Evolutionary conservation across 352 stramenopile species (phyloP), one percentile per base, ranked within the genome.

Genomic region (Aphanomyces invadans): DNA sequence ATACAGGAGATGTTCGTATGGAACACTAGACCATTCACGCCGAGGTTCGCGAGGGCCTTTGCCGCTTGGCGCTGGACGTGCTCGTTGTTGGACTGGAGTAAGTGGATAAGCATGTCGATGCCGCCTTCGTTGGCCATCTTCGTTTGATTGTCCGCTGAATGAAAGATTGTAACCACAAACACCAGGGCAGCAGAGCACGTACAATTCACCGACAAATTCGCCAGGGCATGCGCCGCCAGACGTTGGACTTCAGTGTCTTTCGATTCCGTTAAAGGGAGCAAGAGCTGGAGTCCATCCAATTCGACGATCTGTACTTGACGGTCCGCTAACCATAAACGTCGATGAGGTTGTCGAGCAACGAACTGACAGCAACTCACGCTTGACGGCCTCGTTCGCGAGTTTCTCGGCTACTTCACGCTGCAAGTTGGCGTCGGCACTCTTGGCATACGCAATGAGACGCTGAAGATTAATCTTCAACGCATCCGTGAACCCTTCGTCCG

Each of bases 121-220:
- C 89, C 92, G 55, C 90, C 92, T 53, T 97, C 88, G 5, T 88
- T 90, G 39, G 92, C 90, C 88, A 98, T 97, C 65, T 89, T 86
- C 52, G 86, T 88, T 76, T 98, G 92, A 64, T 98, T 98, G 56
- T 97, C 89, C 19, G 86, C 89, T 96, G 64, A 19, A 53, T 33
- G n/a, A 54, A 21, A 42, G n/a, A n/a, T 61, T n/a, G n/a, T n/a
- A n/a, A n/a, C n/a, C n/a, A n/a, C n/a, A n/a, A 28, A 66, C 56
- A 38, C 9, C 9, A 10, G 17, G 19, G 45, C 38, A 70, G n/a
- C n/a, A n/a, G n/a, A n/a, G n/a, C n/a, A 65, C 74, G 57, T 76
- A 96, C 87, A 90, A 70, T 97, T 96, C 26, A 98, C 92, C 1
- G 88, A 97, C 44, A 98, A 78, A 65, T 98, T 98, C 4, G 92